Evolutionary conservation across 2,329 filamentous ascomycete species (phyloP).

Genomic region (Ophiocordyceps unilateralis): DNA sequence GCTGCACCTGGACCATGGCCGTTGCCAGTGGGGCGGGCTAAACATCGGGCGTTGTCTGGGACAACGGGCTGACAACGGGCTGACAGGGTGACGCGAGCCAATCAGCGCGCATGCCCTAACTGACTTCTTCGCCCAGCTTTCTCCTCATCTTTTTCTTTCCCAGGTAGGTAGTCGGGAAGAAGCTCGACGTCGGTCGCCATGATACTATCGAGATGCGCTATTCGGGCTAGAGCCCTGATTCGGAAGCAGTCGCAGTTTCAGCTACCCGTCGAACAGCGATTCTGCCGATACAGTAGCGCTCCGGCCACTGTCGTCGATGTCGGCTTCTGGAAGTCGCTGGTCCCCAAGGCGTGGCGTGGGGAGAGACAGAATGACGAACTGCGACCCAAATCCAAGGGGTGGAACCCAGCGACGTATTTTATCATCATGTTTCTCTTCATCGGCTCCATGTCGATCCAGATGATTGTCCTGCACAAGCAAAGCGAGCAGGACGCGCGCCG

Average conservation of each 20-base stretch:
- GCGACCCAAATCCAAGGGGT: conserved; percentile 33
- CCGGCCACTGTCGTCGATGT: conserved; percentile 34
- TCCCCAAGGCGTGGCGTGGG: conserved; percentile 48
- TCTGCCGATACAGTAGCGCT: conserved; percentile 18
- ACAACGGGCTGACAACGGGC: conserved; percentile 19
- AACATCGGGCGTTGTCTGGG: conserved; percentile 18
- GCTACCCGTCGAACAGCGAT: not conserved
- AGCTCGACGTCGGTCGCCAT: conserved; percentile 1
- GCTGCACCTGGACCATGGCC: not conserved
- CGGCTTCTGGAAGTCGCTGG: conserved; percentile 51
- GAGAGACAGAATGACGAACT: conserved; percentile 19
- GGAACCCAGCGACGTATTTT: conserved; percentile 72
- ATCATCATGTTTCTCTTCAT: conserved; percentile 73
- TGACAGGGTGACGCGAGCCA: not conserved
- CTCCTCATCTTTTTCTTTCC: not conserved
- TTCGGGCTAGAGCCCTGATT: not conserved
- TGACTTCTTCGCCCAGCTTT: not conserved
- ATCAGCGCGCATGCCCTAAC: not conserved
- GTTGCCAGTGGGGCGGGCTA: conserved; percentile 8
- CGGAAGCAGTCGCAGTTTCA: not conserved
- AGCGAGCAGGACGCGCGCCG: conserved; percentile 55
- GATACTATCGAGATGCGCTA: conserved; percentile 2
- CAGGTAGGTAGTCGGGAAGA: too few relatives aligned
- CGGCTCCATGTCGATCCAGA: conserved; percentile 89
- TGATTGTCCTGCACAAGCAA: conserved; percentile 65